Percentiles rank a stretch among this genome's conserved stretches.
These are phyloP conservation scores for Xylariomycetidae sp. DNA, from an alignment of 2,329 filamentous ascomycete species.

Conservation along the genomic window DNA sequence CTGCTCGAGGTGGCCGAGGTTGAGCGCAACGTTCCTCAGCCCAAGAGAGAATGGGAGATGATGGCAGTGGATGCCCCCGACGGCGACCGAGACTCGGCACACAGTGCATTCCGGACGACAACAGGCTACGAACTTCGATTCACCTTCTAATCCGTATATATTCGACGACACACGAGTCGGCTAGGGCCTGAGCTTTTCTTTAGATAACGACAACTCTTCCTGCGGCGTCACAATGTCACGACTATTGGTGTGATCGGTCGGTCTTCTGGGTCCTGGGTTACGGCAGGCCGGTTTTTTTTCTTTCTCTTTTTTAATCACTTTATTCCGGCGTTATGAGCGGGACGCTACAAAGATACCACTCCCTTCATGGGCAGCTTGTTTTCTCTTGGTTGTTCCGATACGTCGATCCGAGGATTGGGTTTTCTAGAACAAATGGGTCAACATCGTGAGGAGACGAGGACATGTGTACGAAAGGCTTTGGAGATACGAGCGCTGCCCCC, in stretches of 20 bases:
- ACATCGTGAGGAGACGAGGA: constrained; percentile 11
- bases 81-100: constrained; percentile 27
- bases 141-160: constrained; percentile 32
- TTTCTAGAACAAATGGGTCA: constrained; percentile 14
- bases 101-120: constrained; percentile 24
- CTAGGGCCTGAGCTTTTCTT: too few species aligned
- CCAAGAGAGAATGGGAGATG: constrained; percentile 58
- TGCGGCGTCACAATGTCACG: too few species aligned
- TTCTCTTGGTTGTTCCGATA: constrained; percentile 14
- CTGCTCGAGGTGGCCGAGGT: constrained; percentile 57
- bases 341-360: constrained; percentile 24
- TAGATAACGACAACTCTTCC: too few species aligned
- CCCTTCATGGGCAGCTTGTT: constrained; percentile 16
- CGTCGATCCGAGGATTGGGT: constrained; percentile 5
- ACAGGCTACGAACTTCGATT: constrained; percentile 40
- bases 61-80: constrained; percentile 49
- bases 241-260: too few species aligned
- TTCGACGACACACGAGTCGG: too few species aligned
- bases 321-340: constrained; percentile 21
- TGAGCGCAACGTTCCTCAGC: constrained; percentile 26
- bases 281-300: too few species aligned
- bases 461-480: constrained; percentile 10
- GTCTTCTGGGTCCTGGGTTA: too few species aligned
- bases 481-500: constrained; percentile 7
- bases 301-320: too few species aligned